These are phyloP conservation scores for Polyplosphaeria fusca DNA, from an alignment of 495 filamentous ascomycete genomes.

Conservation along the genomic window DNA sequence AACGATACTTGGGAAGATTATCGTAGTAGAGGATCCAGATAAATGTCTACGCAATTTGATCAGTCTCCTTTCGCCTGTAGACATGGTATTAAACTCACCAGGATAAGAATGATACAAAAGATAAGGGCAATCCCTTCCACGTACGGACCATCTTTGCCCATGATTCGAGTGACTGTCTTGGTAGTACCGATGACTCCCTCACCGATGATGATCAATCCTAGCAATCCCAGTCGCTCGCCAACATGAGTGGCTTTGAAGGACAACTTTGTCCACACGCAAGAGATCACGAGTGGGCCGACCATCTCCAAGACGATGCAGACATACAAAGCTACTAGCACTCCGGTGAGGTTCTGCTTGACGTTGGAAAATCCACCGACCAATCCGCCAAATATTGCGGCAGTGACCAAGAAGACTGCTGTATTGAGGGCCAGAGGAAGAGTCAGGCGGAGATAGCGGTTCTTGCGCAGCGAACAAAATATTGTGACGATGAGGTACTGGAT, in stretches of 20 bases:
- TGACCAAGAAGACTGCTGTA: constrained; percentile 4
- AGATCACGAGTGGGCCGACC: constrained; percentile 14
- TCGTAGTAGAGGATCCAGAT: constrained; percentile 31
- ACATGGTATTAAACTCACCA: constrained; percentile 23
- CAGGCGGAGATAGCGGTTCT: constrained; percentile 2
- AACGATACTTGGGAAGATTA: constrained; percentile 16
- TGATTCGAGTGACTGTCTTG: constrained; percentile 23
- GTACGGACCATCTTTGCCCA: constrained; percentile 23
- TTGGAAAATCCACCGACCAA: constrained; percentile 4
- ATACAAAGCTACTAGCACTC: constrained; percentile 9
- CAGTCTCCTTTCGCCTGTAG: no score
- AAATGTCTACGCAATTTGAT: constrained; percentile 18
- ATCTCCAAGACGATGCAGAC: constrained; percentile 15
- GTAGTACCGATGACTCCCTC: constrained; percentile 31
- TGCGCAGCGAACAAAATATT: neutral
- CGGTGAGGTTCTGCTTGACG: neutral
- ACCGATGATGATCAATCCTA: constrained; percentile 29
- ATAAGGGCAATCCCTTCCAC: constrained; percentile 12
- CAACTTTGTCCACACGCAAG: constrained; percentile 22
- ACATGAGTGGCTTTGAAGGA: constrained; percentile 29
- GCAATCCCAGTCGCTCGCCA: constrained; percentile 25
- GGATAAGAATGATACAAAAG: constrained; percentile 26
- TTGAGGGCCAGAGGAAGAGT: constrained; percentile 1
- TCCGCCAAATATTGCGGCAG: constrained; percentile 2
- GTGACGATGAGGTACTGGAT: constrained; percentile 19